phyloP scores from a whole-genome alignment of 2,329 filamentous ascomycete species.

The Neofusicoccum laricinum region DNA sequence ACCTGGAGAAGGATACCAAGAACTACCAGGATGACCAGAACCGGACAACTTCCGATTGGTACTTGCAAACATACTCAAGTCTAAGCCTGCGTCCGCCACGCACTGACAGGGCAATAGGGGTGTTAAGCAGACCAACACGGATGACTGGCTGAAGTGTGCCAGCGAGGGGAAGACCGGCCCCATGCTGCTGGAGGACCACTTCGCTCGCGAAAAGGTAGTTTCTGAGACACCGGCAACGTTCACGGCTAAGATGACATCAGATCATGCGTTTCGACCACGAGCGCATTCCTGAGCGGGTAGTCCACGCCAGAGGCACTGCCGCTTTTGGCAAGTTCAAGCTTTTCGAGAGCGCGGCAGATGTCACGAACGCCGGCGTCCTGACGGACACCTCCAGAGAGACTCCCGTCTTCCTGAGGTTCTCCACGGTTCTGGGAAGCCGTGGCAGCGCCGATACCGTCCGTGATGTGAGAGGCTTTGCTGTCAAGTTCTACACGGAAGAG shows the following conservation, averaged over 20 bases:
- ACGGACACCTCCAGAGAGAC: constrained; percentile 68
- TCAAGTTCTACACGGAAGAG: constrained; percentile 75
- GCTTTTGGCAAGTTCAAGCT: constrained; percentile 68
- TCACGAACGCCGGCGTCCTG: constrained; percentile 62
- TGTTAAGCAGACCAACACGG: constrained; percentile 68
- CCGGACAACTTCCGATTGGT: constrained; percentile 68
- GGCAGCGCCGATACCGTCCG: constrained; percentile 78
- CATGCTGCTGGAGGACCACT: constrained; percentile 66
- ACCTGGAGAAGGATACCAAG: constrained; percentile 59
- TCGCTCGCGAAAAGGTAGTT: constrained; percentile 68
- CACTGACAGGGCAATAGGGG: constrained; percentile 60
- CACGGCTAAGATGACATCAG: constrained; percentile 35
- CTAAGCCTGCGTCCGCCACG: too few species aligned
- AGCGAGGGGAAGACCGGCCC: constrained; percentile 65
- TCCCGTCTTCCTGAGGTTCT: constrained; percentile 70
- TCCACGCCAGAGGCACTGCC: constrained; percentile 63
- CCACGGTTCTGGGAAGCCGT: constrained; percentile 70
- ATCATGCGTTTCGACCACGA: constrained; percentile 76
- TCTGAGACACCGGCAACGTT: neutral
- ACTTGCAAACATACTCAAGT: neutral
- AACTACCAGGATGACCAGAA: constrained; percentile 53
- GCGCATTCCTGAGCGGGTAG: constrained; percentile 65
- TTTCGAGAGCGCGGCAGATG: constrained; percentile 60
- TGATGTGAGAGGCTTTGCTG: constrained; percentile 77
- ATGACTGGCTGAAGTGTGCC: constrained; percentile 71